phyloP scores from a whole-genome alignment of 176 grass and related monocot genomes.

The Triticum dicoccoides region DNA sequence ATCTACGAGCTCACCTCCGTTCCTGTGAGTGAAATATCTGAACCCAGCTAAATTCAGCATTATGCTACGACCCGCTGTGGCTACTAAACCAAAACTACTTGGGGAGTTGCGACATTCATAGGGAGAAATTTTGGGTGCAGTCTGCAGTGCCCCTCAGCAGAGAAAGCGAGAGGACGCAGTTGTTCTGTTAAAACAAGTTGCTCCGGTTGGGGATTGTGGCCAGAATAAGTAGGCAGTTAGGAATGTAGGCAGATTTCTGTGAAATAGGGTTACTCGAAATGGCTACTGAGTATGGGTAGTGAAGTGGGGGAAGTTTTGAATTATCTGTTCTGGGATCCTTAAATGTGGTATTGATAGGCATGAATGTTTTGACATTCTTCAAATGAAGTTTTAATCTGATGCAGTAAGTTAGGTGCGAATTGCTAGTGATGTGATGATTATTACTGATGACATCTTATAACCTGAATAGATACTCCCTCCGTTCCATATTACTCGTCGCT shows the following conservation, averaged over 20 bases:
- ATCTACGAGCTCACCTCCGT: conserved; percentile 63
- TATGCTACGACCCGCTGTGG: conserved; percentile 8
- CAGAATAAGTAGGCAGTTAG: not conserved
- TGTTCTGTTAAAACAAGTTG: conserved; percentile 3
- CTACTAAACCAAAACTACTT: not conserved
- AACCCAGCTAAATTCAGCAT: not conserved
- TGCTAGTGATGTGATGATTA: not conserved
- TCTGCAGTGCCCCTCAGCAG: not conserved
- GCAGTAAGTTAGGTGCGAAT: not conserved
- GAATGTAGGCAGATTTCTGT: not conserved
- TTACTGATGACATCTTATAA: not conserved
- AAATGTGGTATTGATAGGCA: not conserved
- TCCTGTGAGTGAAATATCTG: conserved; percentile 45
- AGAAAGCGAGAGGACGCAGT: not conserved
- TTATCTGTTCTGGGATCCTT: not conserved
- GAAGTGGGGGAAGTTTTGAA: not conserved
- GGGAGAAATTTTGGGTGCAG: not conserved
- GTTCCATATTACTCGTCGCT: too few species aligned
- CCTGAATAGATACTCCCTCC: not conserved
- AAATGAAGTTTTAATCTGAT: not conserved
- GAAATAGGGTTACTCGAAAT: not conserved
- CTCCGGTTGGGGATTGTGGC: not conserved
- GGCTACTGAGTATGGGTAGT: not conserved
- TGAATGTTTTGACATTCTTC: not conserved
- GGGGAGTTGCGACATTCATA: not conserved